Base-by-base conservation (phyloP, 1,139 yeast species). In the Geotrichum cucujoidarum region DNA sequence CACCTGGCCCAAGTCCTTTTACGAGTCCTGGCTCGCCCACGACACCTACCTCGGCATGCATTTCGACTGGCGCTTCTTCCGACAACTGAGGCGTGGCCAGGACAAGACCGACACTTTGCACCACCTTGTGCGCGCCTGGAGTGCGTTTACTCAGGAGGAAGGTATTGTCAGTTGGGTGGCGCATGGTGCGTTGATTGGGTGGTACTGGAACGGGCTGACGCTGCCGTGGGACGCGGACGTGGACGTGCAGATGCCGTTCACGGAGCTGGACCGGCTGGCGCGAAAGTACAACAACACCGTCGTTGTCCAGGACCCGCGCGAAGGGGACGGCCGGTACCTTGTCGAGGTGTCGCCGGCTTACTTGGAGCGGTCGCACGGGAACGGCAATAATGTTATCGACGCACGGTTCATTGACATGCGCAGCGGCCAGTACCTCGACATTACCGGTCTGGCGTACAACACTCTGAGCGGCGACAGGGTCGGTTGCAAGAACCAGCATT, bases 381-480 rank as follows among this genome's bases (percentile, higher is more conserved):
- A 75, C 56, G 78, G 78, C 17, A 55, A 60, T 20, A 86, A 86
- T 62, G 80, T 83, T 53, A 85, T 86, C 52, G 95, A 86, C 68
- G 95, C 90, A 0, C 73, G 95, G 52, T 83, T 85, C 59, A 77
- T 86, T 50, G 95, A 86, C 63, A 70, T 80, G 7, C 84, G 82
- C 53, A 76, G 84, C 13, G 95, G 95, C 0, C 64, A 81, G 48
- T 86, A 81, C 61, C 76, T 86, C 47, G 95, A 86, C 65, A 65
- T 68, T 43, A 65, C 71, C 4, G 70, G 65, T 1, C 57, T 69
- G 25, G 68, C 71, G 13, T 24, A 14, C 20, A 37, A 22, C 13
- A 11, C 8, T 16, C 13, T 8, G 11, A 3, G 5, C 18, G 31
- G 6, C 13, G 2, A 21, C 25, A 14, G 11, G 31, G 60, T 63